phyloP scores from a whole-genome alignment of 768 basidiomycete species.

The Trametes cingulata region DNA sequence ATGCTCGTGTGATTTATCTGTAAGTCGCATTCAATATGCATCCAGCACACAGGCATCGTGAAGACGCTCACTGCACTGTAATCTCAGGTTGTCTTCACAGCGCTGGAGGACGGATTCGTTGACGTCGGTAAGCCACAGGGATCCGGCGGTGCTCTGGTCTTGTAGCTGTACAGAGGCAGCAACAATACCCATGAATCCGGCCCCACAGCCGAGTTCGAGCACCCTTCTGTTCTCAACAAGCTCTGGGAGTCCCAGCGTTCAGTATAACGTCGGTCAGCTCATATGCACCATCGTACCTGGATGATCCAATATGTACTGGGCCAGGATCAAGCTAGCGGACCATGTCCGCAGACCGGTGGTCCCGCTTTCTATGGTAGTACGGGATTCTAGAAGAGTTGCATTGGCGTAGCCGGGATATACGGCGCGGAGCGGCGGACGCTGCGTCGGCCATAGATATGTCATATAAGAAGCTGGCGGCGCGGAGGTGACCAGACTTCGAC shows the following conservation, averaged over 20 bases:
- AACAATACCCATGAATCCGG: conserved; percentile 73
- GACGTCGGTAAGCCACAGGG: conserved; percentile 62
- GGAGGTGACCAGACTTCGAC: conserved; percentile 5
- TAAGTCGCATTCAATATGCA: neutral
- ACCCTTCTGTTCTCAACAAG: conserved; percentile 47
- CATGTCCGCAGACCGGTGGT: conserved; percentile 83
- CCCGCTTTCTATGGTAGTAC: conserved; percentile 69
- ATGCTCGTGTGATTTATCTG: conserved; percentile 60
- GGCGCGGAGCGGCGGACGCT: neutral
- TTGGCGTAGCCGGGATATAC: conserved; percentile 35
- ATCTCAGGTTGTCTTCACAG: conserved; percentile 58
- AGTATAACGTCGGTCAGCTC: too few species aligned
- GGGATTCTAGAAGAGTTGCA: conserved; percentile 70
- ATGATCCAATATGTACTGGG: conserved; percentile 57
- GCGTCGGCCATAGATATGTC: conserved; percentile 60
- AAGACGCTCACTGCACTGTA: conserved; percentile 64
- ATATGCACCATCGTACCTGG: conserved; percentile 53
- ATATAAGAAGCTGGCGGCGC: conserved; percentile 58
- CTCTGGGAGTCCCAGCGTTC: too few species aligned
- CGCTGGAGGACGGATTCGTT: conserved; percentile 61
- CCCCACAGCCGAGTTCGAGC: conserved; percentile 76
- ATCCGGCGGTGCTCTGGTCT: neutral
- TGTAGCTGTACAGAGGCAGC: conserved; percentile 54
- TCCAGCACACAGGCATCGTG: neutral
- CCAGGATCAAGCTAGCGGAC: conserved; percentile 68